phyloP scores from a whole-genome alignment of 805 yeast species.

The Teunomyces panamensis region DNA sequence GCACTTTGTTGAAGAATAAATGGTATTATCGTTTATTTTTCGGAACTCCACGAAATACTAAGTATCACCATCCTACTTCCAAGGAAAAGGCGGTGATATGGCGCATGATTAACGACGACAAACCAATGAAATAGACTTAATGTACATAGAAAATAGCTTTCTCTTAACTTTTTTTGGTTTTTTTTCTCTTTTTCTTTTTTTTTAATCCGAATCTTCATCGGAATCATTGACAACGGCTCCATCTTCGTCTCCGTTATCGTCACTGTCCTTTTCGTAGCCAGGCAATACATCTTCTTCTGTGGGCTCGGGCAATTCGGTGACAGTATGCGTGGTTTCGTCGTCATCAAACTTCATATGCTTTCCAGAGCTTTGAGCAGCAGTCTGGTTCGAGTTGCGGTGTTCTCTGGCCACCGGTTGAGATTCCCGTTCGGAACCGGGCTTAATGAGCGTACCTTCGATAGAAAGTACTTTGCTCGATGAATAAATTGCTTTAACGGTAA shows the following conservation, averaged over 20 bases:
- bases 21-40: slow-evolving; percentile 21
- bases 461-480: slow-evolving; percentile 80
- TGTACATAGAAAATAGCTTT: not conserved
- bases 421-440: slow-evolving; percentile 55
- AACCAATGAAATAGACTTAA: slow-evolving; percentile 12
- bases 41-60: slow-evolving; percentile 23
- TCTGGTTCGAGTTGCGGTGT: slow-evolving; percentile 14
- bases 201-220: slow-evolving; percentile 10
- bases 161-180: no score
- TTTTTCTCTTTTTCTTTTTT: not conserved
- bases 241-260: slow-evolving; percentile 23
- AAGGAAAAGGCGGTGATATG: slow-evolving; percentile 39
- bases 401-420: slow-evolving; percentile 53
- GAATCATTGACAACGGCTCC: slow-evolving; percentile 23
- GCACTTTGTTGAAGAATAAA: slow-evolving; percentile 10
- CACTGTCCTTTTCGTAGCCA: slow-evolving; percentile 16
- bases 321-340: slow-evolving; percentile 11
- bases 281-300: slow-evolving; percentile 16
- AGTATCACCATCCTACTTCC: slow-evolving; percentile 30
- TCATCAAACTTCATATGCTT: slow-evolving; percentile 44
- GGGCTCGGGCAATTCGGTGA: slow-evolving; percentile 13
- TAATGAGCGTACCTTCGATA: slow-evolving; percentile 79
- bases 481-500: slow-evolving; percentile 69
- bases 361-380: not conserved
- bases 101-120: slow-evolving; percentile 43